These are phyloP conservation scores for Colletotrichum shisoi DNA, from an alignment of 2,329 filamentous ascomycete species.

Conservation along the genomic window DNA sequence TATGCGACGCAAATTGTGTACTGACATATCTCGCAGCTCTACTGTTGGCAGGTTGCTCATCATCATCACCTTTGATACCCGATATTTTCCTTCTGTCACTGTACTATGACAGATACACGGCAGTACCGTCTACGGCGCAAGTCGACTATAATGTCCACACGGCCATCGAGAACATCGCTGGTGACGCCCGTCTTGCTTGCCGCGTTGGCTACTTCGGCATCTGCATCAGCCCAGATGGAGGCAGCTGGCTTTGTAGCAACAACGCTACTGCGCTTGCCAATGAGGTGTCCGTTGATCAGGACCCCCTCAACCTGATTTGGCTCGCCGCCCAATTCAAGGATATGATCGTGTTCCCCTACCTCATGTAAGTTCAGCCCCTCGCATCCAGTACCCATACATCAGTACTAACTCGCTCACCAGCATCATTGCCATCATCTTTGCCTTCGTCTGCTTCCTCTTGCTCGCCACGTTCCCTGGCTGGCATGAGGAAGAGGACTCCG, in stretches of 20 bases:
- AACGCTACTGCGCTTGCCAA: slow-evolving; percentile 94
- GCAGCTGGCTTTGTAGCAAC: slow-evolving; percentile 93
- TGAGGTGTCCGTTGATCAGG: slow-evolving; percentile 87
- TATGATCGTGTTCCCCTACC: slow-evolving; percentile 96
- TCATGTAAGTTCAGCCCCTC: slow-evolving; percentile 71
- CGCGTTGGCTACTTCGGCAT: slow-evolving; percentile 98
- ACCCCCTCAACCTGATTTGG: slow-evolving; percentile 97
- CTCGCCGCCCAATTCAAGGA: slow-evolving; percentile 97
- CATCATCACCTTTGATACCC: slow-evolving; percentile 92
- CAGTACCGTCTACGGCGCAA: slow-evolving; percentile 83
- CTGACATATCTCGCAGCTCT: slow-evolving; percentile 68
- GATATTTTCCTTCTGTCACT: slow-evolving; percentile 98
- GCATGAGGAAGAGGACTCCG: slow-evolving; percentile 87
- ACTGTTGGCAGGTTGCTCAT: slow-evolving; percentile 93
- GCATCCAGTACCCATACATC: not conserved
- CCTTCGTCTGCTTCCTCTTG: slow-evolving; percentile 93
- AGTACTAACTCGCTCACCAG: slow-evolving; percentile 54
- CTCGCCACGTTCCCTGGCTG: slow-evolving; percentile 97
- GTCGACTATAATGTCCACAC: slow-evolving; percentile 87
- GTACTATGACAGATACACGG: slow-evolving; percentile 89
- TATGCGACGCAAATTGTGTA: not conserved
- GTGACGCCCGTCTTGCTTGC: slow-evolving; percentile 81
- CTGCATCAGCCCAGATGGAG: slow-evolving; percentile 90
- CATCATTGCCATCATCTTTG: slow-evolving; percentile 97
- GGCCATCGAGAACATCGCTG: slow-evolving; percentile 89